These are phyloP conservation scores for Yamadazyma endophytica DNA, from an alignment of 805 yeast genomes.

Conservation along the genomic window DNA sequence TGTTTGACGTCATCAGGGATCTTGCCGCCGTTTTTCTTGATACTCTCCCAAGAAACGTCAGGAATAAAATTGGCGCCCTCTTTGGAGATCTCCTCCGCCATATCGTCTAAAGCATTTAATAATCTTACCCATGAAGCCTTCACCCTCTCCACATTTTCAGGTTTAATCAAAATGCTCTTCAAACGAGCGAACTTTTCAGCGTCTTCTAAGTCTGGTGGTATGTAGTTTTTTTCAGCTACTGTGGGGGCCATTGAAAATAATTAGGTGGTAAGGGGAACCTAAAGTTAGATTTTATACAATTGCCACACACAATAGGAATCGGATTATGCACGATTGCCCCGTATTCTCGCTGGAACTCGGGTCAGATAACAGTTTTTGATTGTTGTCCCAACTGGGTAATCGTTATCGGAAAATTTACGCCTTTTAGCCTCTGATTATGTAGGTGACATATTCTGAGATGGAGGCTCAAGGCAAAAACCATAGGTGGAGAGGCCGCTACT, in stretches of 20 bases:
- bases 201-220: conserved; percentile 8
- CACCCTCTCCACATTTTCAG: conserved; percentile 20
- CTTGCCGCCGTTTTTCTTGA: conserved; percentile 7
- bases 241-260: conserved; percentile 9
- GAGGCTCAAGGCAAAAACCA: too few relatives aligned
- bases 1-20: conserved; percentile 7
- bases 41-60: conserved; percentile 9
- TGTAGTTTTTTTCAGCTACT: conserved; percentile 1
- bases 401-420: too few relatives aligned
- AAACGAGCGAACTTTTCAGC: conserved; percentile 10
- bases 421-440: too few relatives aligned
- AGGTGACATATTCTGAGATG: too few relatives aligned
- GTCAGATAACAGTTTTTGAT: too few relatives aligned
- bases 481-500: too few relatives aligned
- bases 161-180: conserved; percentile 17
- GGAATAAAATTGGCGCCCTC: conserved; percentile 11
- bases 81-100: conserved; percentile 8
- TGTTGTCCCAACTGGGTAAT: too few relatives aligned
- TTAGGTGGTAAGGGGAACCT: too few relatives aligned
- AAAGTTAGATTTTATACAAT: too few relatives aligned
- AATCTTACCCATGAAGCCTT: conserved; percentile 26
- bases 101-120: conserved; percentile 17
- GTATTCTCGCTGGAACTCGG: too few relatives aligned
- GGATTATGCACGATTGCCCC: too few relatives aligned
- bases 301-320: too few relatives aligned